A percentile compares a stretch with the other conserved stretches of the same genome.
These are phyloP conservation scores for Rhodamnia rubescens DNA, from an alignment of 345 rosid genomes.

Conservation along the genomic window DNA sequence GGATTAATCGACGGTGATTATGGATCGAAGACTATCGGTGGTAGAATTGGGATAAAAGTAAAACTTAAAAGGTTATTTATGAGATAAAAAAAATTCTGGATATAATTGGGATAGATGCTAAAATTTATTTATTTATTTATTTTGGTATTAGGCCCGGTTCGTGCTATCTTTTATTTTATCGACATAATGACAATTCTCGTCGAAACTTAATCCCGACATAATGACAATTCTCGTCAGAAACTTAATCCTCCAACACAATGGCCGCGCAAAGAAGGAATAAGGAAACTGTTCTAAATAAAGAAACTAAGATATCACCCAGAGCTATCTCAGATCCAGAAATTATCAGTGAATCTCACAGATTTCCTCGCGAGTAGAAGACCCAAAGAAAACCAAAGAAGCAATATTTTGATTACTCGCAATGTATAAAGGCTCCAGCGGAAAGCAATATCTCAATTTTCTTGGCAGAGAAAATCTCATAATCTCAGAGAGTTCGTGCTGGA, in stretches of 20 bases:
- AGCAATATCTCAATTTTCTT: background rate
- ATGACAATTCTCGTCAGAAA: background rate
- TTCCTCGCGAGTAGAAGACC: background rate
- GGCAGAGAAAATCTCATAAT: background rate
- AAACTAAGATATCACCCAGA: background rate
- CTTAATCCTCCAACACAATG: background rate
- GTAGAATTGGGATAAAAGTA: too few species aligned
- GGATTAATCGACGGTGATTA: too few species aligned
- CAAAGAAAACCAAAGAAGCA: too few species aligned
- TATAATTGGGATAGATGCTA: too few species aligned
- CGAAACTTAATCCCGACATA: background rate
- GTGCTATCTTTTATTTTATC: background rate
- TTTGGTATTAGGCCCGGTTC: too few species aligned
- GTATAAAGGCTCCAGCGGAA: background rate
- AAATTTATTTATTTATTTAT: too few species aligned
- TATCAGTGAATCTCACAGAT: background rate
- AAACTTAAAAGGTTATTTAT: too few species aligned
- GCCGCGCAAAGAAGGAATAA: background rate
- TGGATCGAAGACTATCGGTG: too few species aligned
- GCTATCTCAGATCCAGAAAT: background rate
- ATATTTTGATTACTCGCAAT: background rate
- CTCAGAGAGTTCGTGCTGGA: background rate
- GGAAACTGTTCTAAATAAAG: background rate
- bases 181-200: background rate
- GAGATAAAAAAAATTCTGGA: too few species aligned